Evolutionary conservation across 768 basidiomycete genomes (phyloP), one percentile per base, ranked within the genome.

Genomic region (Mrakia gelida): DNA sequence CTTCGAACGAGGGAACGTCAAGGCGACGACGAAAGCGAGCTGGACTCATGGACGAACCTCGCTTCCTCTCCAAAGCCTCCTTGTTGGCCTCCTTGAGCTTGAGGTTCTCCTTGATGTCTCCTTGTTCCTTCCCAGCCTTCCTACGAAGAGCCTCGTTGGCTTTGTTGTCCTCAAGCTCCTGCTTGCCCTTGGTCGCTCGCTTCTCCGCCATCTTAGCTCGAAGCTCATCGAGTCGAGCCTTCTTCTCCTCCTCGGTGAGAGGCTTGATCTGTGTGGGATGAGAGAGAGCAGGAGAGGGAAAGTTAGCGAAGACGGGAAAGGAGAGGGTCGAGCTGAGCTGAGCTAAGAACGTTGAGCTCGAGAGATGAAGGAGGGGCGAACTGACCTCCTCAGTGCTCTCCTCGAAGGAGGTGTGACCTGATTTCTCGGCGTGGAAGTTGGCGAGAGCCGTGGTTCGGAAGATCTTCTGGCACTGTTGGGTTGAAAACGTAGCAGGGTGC

Each of bases 331-430:
- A 21, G 8, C 3, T 5, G 71, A 45, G 71, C 3, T 21, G 23
- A 26, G n/a, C 43, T 30, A 41, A 30, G 71, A 28, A 52, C 15
- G 49, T 45, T 45, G 45, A 45, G 49, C 49, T 52, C 49, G 72
- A 34, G 30, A 26, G 34, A 34, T 26, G 49, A 10, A 56, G 65
- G 61, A 63, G 79, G 74, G 11, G n/a, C 1, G 74, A 41, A 8
- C 11, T 38, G 68, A 93, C 94, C 88, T 98, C 96, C 82, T 98
- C 95, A 0, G 90, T 92, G 1, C 92, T 94, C 82, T 98, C 96
- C 83, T 97, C 95, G 80, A 98, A 98, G 23, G 95, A 91, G 84
- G 94, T 91, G 83, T 99, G 96, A 0, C 96, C 96, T 80, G 90
- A 92, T 86, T 94, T 94, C 84, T 95, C 94, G 0, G 94, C 95